Conservation (phyloP, 345 rosid species). For the Litchi chinensis region DNA sequence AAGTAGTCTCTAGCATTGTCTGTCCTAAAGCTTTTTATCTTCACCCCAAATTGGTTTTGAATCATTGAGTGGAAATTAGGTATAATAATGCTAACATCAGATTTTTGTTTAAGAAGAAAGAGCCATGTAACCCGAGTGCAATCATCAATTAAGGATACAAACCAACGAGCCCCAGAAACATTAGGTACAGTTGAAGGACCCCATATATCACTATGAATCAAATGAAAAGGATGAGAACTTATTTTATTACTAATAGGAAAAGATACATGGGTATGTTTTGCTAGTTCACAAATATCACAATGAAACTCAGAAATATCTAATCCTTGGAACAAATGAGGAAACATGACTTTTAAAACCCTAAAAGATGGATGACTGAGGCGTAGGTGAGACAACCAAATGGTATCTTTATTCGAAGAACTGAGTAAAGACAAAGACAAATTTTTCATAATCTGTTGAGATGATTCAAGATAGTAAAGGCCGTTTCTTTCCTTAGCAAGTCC, state of each 20-base stretch:
- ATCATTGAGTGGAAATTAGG: neutral
- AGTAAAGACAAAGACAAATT: too few species aligned
- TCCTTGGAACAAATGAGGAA: neutral
- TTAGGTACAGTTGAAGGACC: neutral
- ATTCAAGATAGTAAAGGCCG: neutral
- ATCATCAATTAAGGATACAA: neutral
- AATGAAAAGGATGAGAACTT: neutral
- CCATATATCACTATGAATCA: neutral
- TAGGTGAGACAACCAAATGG: neutral
- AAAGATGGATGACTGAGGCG: neutral
- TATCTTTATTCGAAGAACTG: too few species aligned
- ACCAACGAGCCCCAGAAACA: neutral
- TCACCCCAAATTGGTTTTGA: neutral
- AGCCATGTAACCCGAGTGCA: neutral
- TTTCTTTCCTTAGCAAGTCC: constrained; percentile 3
- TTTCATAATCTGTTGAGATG: neutral
- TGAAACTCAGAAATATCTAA: neutral
- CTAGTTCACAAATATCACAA: constrained; percentile 3
- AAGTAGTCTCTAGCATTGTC: neutral
- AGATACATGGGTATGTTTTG: neutral
- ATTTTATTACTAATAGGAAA: neutral
- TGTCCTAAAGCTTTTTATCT: neutral
- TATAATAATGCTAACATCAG: neutral
- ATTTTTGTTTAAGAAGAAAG: neutral
- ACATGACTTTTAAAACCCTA: neutral